phyloP scores from a whole-genome alignment of 306 rosid species.

The Dalbergia cultrata region DNA sequence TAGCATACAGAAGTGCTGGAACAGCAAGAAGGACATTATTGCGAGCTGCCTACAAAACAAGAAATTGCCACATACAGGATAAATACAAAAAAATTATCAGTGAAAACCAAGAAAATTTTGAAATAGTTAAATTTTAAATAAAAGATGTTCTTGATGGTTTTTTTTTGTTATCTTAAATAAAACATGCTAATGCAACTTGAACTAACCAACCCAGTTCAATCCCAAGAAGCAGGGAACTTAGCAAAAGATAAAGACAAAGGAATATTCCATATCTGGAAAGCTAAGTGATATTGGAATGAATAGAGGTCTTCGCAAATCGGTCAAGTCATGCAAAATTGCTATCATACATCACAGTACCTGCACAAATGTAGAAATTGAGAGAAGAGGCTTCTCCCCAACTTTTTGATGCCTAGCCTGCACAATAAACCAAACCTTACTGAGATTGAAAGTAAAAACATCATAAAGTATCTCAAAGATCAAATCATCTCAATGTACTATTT shows the following conservation, averaged over 20 bases:
- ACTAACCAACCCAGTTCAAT: constrained; percentile 28
- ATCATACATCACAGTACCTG: constrained; percentile 68
- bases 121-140: constrained; percentile 16
- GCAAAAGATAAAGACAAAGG: constrained; percentile 29
- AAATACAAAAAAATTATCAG: constrained; percentile 34
- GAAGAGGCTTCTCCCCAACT: constrained; percentile 99
- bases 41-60: constrained; percentile 88
- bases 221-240: constrained; percentile 27
- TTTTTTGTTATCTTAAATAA: constrained; percentile 18
- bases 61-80: constrained; percentile 40
- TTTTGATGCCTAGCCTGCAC: constrained; percentile 95
- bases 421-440: constrained; percentile 48
- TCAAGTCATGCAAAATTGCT: constrained; percentile 27
- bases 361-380: constrained; percentile 79
- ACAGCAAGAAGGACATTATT: constrained; percentile 94
- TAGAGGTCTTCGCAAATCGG: constrained; percentile 18
- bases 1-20: constrained; percentile 95
- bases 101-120: constrained; percentile 20
- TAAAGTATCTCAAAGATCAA: constrained; percentile 19
- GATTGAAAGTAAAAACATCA: constrained; percentile 38
- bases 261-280: constrained; percentile 28
- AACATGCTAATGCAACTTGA: constrained; percentile 12
- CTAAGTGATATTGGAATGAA: constrained; percentile 3
- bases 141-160: neutral
- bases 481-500: neutral